These are phyloP conservation scores for Phoenix roebelenii DNA, from an alignment of 176 grass and related monocot species.

Conservation along the genomic window DNA sequence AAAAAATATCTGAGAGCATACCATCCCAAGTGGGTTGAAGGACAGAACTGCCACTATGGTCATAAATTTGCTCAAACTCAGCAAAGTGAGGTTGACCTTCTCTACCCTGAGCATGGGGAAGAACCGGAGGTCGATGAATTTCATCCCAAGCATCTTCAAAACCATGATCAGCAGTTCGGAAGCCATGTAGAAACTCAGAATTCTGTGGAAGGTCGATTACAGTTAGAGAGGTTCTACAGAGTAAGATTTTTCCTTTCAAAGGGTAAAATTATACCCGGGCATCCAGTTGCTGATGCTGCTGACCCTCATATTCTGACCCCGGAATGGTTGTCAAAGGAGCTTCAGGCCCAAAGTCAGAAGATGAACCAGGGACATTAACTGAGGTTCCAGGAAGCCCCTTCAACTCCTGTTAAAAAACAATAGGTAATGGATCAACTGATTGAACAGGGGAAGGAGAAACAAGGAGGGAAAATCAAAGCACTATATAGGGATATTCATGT, in stretches of 20 bases:
- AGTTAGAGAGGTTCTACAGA: constrained; percentile 20
- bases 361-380: constrained; percentile 45
- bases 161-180: constrained; percentile 31
- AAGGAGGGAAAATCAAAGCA: too few species aligned
- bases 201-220: constrained; percentile 32
- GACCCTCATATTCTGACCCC: constrained; percentile 67
- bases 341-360: constrained; percentile 35
- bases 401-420: constrained; percentile 49
- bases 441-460: too few species aligned
- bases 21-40: constrained; percentile 55
- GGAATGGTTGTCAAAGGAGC: constrained; percentile 73
- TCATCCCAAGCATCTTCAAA: constrained; percentile 73
- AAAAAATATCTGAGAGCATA: constrained; percentile 9
- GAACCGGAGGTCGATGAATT: constrained; percentile 46
- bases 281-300: constrained; percentile 55
- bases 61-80: constrained; percentile 83
- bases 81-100: constrained; percentile 25
- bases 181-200: constrained; percentile 39
- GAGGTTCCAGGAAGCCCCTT: constrained; percentile 71
- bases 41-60: constrained; percentile 22
- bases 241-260: too few species aligned
- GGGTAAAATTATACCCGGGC: constrained; percentile 34
- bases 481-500: too few species aligned
- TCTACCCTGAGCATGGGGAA: constrained; percentile 35
- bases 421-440: too few species aligned